Percentiles rank a stretch among this genome's conserved stretches.
Evolutionary conservation across 768 basidiomycete genomes (phyloP).

Genomic region (Tephrocybe rancida): DNA sequence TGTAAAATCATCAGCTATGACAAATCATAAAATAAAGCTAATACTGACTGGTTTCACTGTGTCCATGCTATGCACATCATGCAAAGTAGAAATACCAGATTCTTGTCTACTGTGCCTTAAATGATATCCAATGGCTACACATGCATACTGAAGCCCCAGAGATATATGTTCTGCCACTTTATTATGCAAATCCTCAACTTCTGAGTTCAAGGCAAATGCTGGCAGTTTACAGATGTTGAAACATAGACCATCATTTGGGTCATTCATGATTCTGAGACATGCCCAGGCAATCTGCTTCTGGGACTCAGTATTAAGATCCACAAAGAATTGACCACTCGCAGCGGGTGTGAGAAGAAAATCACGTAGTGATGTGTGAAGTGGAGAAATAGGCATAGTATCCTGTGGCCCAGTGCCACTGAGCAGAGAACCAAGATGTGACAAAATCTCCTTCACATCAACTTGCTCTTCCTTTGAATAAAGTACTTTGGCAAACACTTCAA

Average conservation of each 20-base stretch:
- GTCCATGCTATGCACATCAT: too few species aligned
- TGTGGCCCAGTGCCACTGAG: neutral
- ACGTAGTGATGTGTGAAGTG: neutral
- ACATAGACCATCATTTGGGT: constrained; percentile 1
- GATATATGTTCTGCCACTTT: neutral
- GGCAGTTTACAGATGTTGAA: constrained; percentile 18
- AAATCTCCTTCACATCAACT: neutral
- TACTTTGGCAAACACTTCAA: neutral
- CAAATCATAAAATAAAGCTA: too few species aligned
- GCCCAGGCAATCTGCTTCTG: neutral
- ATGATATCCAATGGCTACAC: constrained; percentile 11
- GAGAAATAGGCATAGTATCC: neutral
- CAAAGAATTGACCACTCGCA: neutral
- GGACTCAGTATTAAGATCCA: neutral
- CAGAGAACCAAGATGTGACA: neutral
- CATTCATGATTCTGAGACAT: constrained; percentile 13
- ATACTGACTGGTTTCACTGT: too few species aligned
- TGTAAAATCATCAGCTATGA: too few species aligned
- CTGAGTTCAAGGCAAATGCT: constrained; percentile 11
- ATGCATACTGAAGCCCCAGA: constrained; percentile 8
- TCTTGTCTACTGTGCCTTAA: neutral
- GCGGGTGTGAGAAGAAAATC: neutral
- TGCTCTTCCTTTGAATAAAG: neutral
- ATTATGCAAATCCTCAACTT: neutral
- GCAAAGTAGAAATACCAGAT: too few species aligned